Evolutionary conservation across 2,329 filamentous ascomycete species (phyloP), one percentile per base, ranked within the genome.

Genomic region (Arachnopeziza araneosa): DNA sequence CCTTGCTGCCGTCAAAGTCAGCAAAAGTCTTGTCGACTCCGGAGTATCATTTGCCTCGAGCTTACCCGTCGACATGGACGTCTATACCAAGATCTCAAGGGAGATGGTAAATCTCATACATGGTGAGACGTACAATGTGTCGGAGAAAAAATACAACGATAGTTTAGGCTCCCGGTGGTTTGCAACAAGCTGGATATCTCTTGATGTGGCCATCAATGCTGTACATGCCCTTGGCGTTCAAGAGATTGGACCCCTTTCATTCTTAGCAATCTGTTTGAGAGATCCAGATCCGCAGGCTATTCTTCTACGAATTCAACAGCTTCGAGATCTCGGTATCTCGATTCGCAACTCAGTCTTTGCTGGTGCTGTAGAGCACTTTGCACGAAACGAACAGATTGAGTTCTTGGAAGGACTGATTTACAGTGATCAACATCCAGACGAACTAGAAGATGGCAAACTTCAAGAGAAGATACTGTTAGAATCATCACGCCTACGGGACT

Each of bases 121-220:
- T 63, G 68, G 67, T 48, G 54, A 71, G 57, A 65, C 66, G 23
- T 62, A 71, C 50, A 59, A 68, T 52, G 65, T 72, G 7, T 58
- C 68, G 22, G 73, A 69, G 44, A 84, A 81, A 61, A 73, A 75
- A 9, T 82, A 85, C 63, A 87, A 83, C 68, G 90, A 95, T 71
- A 75, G 78, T 0, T 81, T 96, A 30, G 88, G 89, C 21, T 89
- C 92, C n/a, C 83, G 87, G 64, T 85, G 91, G 76, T 93, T 96
- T 71, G 92, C 92, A 10, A 89, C 86, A 1, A 87, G 80, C 60
- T 89, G 90, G 72, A 81, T 95, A 23, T 83, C 87, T 1, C 78
- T 92, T 10, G 85, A 93, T 59, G 83, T 88, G 65, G 84, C 91
- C 24, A 84, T 96, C 58, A 83, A 83, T 36, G 81, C 89, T 7